Evolutionary conservation across 2,329 filamentous ascomycete species (phyloP), one percentile per base, ranked within the genome.

Genomic region (Verticillium longisporum): DNA sequence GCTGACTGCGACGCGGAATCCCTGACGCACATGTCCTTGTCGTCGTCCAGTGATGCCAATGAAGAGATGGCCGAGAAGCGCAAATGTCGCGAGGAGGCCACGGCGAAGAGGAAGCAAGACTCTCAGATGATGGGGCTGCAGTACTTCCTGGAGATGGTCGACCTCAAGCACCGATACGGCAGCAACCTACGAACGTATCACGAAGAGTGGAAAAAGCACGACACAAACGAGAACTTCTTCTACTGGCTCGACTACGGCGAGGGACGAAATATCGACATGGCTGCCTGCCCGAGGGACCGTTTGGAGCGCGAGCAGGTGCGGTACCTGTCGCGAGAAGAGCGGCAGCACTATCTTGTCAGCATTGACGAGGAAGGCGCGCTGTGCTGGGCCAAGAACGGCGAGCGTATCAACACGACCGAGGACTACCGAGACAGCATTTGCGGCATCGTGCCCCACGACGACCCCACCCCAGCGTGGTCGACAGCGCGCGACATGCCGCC

Each of bases 181-280:
- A 89, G 87, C 60, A 96, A 95, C 66, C 74, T 97, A 58, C 82
- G 90, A 36, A 83, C 85, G 36, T 97, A 97, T 68, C 93, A 97
- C 69, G 84, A 86, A 62, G 86, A 90, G 65, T 97, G 93, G 93
- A 92, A 92, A 72, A 85, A 83, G 63, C 79, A 85, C 1, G 80
- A 90, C 33, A 94, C 91, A 0, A 84, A 86, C 4, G 89, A 97
- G 71, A 96, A 95, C 70, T 97, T 93, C 80, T 97, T 97, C 73
- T 94, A 92, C 75, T 97, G 93, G 92, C 80, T 97, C 1, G 93
- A 97, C 71, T 81, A 89, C 62, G 93, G 93, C 5, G 88, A 88
- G 57, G 93, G 93, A 0, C 86, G 79, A 66, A 73, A 83, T 45
- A 71, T 95, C 54, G 88, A 94, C 64, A 77, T 94, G 13, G 82